Evolutionary conservation across 2,329 filamentous ascomycete species (phyloP).

Genomic region (Septoria petroselini): DNA sequence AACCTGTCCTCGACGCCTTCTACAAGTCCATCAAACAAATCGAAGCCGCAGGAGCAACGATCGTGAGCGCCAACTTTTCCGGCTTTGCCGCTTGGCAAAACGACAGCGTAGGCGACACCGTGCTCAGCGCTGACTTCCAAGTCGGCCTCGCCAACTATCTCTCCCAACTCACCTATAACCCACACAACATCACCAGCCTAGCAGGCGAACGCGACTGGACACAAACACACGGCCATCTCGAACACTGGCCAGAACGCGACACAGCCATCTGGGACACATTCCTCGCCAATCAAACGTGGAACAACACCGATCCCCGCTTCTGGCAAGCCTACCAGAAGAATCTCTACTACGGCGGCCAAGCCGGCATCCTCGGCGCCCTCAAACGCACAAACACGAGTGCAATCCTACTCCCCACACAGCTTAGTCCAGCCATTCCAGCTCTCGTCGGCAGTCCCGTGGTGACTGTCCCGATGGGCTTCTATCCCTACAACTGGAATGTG

Average conservation of each 20-base stretch:
- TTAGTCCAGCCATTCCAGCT: slow-evolving; percentile 50
- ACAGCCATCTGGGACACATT: slow-evolving; percentile 56
- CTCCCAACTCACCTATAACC: slow-evolving; percentile 55
- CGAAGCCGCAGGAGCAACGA: slow-evolving; percentile 21
- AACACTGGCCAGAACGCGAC: slow-evolving; percentile 62
- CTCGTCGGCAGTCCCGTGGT: slow-evolving; percentile 60
- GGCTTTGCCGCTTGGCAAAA: slow-evolving; percentile 41
- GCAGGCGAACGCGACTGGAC: slow-evolving; percentile 56
- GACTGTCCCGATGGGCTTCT: slow-evolving; percentile 61
- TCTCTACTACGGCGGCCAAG: slow-evolving; percentile 54
- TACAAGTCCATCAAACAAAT: slow-evolving; percentile 20
- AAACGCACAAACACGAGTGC: slow-evolving; percentile 58
- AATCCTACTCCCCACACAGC: slow-evolving; percentile 57
- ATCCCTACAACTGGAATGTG: slow-evolving; percentile 50
- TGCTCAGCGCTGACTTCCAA: slow-evolving; percentile 60
- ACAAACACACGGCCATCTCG: slow-evolving; percentile 46
- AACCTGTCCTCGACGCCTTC: slow-evolving; percentile 46
- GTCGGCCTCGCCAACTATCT: slow-evolving; percentile 58
- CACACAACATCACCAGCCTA: slow-evolving; percentile 53
- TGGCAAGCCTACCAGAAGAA: slow-evolving; percentile 56
- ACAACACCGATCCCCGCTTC: slow-evolving; percentile 57
- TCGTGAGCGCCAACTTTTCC: slow-evolving; percentile 27
- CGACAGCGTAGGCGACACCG: slow-evolving; percentile 43
- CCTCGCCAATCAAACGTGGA: slow-evolving; percentile 49
- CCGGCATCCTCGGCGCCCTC: slow-evolving; percentile 61